Conservation (phyloP, 208 protist genomes). For the Trypanosoma boissoni region DNA sequence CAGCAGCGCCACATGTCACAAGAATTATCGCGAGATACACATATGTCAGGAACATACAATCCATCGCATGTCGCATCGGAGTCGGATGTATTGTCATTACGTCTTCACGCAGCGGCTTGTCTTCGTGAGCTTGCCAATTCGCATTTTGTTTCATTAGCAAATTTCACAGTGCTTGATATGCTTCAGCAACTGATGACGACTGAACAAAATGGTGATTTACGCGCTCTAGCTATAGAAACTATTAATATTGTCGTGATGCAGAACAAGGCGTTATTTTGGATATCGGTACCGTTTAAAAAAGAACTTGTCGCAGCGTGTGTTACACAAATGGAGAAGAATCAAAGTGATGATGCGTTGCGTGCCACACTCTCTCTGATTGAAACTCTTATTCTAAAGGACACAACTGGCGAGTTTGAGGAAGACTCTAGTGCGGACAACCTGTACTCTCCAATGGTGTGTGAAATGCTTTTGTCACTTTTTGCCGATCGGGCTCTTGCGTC, state of each 20-base stretch:
- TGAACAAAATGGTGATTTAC: conserved; percentile 11
- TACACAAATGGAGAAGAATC: conserved; percentile 6
- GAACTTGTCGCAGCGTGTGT: conserved; percentile 7
- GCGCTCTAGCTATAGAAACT: conserved; percentile 12
- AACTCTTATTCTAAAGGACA: conserved; percentile 20
- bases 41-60: too few species aligned
- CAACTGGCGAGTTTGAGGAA: too few species aligned
- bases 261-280: background rate
- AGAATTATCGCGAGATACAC: too few species aligned
- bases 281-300: conserved; percentile 3
- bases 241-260: conserved; percentile 6
- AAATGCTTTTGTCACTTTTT: conserved; percentile 12
- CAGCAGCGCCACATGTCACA: background rate
- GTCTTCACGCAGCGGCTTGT: conserved; percentile 7
- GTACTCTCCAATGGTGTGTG: background rate
- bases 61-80: background rate
- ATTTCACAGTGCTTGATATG: conserved; percentile 1
- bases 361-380: conserved; percentile 19
- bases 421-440: too few species aligned
- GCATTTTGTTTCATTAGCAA: background rate
- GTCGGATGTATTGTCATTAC: background rate
- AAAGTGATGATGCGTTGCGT: conserved; percentile 5
- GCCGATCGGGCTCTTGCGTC: conserved; percentile 10
- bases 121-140: conserved; percentile 21
- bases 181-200: background rate